Conservation (phyloP, 768 basidiomycete species). For the Agrocybe praecox region DNA sequence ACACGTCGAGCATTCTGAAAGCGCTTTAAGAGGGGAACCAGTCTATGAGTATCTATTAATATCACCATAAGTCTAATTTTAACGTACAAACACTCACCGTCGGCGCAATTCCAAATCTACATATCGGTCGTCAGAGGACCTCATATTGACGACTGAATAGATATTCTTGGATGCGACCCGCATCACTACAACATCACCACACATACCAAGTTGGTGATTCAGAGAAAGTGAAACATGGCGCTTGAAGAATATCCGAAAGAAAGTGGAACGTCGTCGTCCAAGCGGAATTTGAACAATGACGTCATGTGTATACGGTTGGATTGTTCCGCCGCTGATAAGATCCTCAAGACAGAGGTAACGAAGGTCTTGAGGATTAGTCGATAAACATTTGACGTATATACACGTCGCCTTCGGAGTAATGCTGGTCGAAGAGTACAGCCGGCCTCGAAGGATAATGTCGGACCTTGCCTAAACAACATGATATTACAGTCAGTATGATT, state of each 20-base stretch:
- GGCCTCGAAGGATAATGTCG: neutral
- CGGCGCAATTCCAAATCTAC: neutral
- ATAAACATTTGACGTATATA: neutral
- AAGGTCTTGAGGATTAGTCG: neutral
- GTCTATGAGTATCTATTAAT: neutral
- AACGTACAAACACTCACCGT: neutral
- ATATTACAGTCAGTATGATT: too few relatives aligned
- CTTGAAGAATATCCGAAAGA: neutral
- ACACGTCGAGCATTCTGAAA: neutral
- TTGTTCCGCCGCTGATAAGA: neutral
- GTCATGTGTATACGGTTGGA: slow-evolving; percentile 2
- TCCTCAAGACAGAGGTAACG: slow-evolving; percentile 1
- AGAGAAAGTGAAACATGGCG: neutral
- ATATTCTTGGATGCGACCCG: neutral
- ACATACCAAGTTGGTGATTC: neutral
- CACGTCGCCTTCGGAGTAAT: neutral
- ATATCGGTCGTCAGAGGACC: neutral
- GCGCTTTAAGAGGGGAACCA: neutral
- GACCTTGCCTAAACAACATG: neutral
- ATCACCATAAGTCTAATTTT: neutral
- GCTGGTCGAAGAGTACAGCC: neutral
- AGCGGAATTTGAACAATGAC: neutral
- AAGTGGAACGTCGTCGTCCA: neutral
- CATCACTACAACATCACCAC: neutral
- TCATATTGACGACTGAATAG: slow-evolving; percentile 1